Evolutionary conservation across 441 rosid genomes (phyloP), one percentile per base, ranked within the genome.

Genomic region (Euphorbia schlechtendalii): DNA sequence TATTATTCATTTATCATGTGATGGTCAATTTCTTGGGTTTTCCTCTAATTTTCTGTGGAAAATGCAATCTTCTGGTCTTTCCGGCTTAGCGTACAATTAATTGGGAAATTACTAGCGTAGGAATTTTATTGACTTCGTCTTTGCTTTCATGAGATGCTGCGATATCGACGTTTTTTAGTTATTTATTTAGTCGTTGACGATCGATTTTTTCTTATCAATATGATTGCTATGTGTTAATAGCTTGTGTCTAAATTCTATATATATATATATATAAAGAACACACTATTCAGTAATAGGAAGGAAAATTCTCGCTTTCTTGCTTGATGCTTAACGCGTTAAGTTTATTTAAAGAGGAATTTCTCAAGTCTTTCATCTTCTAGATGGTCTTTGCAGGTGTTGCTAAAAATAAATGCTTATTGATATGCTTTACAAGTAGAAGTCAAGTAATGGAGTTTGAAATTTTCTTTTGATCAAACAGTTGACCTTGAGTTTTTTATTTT

Each of bases 331-430:
- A 48, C 53, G 21, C 53, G 53, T 48, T 48, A 48, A 48, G 6
- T 17, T 1, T 36, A 22, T 9, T 54, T 22, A 54, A 30, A 8
- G n/a, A 9, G 32, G 32, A 54, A 0, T 24, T 54, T 12, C 32
- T 54, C 8, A 48, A 22, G 32, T 54, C 17, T 52, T 30, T 56
- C 30, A 17, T 56, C 61, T 58, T 58, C 61, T 32, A 34, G 43
- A 34, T 18, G 21, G 43, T 18, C 43, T 11, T 34, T 58, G 45
- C 17, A 32, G 25, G 14, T 30, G 11, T 54, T 1, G 17, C 13
- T 54, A 17, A n/a, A 0, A 24, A 7, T 54, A 54, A 22, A 54
- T 24, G 17, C 15, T 53, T 54, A 12, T 22, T 54, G 17, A 10
- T 54, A 54, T 9, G 15, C 24, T 24, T 22, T 54, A 25, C 4